Evolutionary conservation across 1,284 basidiomycete species (phyloP).

Genomic region (Ceratobasidium sp.): DNA sequence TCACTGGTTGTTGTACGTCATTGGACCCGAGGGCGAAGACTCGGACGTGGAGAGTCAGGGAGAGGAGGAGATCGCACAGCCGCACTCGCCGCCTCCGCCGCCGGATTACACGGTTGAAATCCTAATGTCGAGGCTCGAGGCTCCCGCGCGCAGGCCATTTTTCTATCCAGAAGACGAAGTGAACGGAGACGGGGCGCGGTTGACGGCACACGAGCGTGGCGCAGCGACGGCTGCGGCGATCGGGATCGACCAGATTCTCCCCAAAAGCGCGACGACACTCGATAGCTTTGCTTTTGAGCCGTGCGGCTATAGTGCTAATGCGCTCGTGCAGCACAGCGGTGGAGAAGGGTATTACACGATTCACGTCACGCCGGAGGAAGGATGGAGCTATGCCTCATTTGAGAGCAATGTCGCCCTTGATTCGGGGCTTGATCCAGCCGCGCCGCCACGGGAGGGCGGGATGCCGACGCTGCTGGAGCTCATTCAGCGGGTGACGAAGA

Average conservation of each 20-base stretch:
- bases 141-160: slow-evolving; percentile 82
- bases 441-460: slow-evolving; percentile 55
- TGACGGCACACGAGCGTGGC: slow-evolving; percentile 74
- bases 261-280: slow-evolving; percentile 80
- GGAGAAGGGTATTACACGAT: slow-evolving; percentile 91
- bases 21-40: slow-evolving; percentile 64
- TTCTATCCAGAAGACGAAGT: slow-evolving; percentile 65
- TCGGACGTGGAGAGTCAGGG: slow-evolving; percentile 40
- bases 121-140: slow-evolving; percentile 95
- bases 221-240: slow-evolving; percentile 76
- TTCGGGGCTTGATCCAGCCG: slow-evolving; percentile 35
- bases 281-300: slow-evolving; percentile 96
- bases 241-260: slow-evolving; percentile 90
- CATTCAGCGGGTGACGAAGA: slow-evolving; percentile 88
- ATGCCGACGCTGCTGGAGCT: slow-evolving; percentile 85
- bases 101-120: slow-evolving; percentile 97
- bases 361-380: slow-evolving; percentile 97
- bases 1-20: slow-evolving; percentile 98
- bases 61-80: slow-evolving; percentile 49
- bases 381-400: slow-evolving; percentile 98
- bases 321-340: slow-evolving; percentile 76
- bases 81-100: slow-evolving; percentile 41
- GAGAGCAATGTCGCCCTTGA: slow-evolving; percentile 96
- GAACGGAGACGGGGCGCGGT: background rate
- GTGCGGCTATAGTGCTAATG: slow-evolving; percentile 98